Conservation (phyloP, 345 rosid species). For the Trapa bicornis region DNA sequence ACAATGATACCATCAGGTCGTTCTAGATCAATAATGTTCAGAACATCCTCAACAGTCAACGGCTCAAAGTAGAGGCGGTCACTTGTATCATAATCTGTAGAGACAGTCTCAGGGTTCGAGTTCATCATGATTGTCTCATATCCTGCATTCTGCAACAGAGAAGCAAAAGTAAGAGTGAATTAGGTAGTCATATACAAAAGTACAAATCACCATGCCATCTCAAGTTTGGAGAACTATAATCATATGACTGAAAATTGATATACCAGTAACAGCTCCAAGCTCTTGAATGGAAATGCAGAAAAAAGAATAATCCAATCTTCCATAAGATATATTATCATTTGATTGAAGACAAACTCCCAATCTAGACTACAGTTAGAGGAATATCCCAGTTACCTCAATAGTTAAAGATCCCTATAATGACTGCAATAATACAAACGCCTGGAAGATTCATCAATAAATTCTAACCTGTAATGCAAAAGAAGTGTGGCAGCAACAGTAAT, state of each 20-base stretch:
- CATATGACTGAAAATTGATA: not conserved
- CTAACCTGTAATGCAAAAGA: conserved; percentile 93
- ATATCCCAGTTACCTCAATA: not conserved
- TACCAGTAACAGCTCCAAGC: not conserved
- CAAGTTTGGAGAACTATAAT: not conserved
- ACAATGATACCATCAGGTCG: conserved; percentile 94
- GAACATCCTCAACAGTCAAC: conserved; percentile 77
- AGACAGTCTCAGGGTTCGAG: conserved; percentile 96
- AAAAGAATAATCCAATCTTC: not conserved
- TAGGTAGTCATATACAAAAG: not conserved
- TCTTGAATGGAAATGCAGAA: not conserved
- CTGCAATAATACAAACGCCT: not conserved
- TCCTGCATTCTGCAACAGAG: conserved; percentile 64
- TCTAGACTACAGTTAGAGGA: not conserved
- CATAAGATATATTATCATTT: not conserved
- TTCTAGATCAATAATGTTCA: conserved; percentile 76
- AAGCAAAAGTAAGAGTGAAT: not conserved
- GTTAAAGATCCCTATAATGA: not conserved
- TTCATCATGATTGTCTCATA: conserved; percentile 98
- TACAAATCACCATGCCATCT: not conserved
- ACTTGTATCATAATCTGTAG: conserved; percentile 94
- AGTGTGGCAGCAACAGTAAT: conserved; percentile 96
- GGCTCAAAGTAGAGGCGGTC: conserved; percentile 96
- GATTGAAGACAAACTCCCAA: not conserved
- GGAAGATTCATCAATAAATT: not conserved